Evolutionary conservation across 305 asterid species (phyloP), one percentile per base, ranked within the genome.

Genomic region (Fraxinus platypoda): DNA sequence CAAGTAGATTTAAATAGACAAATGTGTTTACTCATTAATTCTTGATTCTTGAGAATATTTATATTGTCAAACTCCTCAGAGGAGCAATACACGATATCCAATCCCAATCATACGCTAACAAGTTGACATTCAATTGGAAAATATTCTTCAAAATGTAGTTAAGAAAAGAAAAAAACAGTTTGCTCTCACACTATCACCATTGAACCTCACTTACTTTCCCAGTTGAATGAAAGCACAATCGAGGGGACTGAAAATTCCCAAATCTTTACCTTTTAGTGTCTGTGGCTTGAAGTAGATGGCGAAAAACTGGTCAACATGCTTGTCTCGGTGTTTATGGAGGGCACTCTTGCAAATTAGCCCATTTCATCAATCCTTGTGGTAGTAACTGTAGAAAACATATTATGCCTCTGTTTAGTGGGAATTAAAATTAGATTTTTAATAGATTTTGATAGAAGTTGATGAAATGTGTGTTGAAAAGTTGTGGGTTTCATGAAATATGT

Each of bases 171-270:
- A 13, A 21, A 66, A 31, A 25, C 46, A 62, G 62, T 49, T 64
- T 77, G 46, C 4, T 8, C 37, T 28, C 13, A 15, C 62, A 19
- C 57, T 35, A 72, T 52, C 3, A 7, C 49, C 76, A 34, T 77
- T 57, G 31, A 34, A 75, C 57, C 74, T 26, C 68, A 34, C n/a
- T 7, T 85, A 17, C 59, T 66, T 52, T 26, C 15, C 78, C 80
- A 13, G 64, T 81, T 6, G 76, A 77, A 80, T 9, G 72, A 74
- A 72, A 81, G 73, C 72, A 66, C 52, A n/a, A 78, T 74, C 49
- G 9, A 75, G 54, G 81, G 68, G 43, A 75, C 38, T 46, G 28
- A 81, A 37, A 80, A 21, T 37, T 46, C 76, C 25, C 33, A 21
- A 31, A 23, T 4, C 1, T 80, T 62, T 13, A 70, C 72, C 73